phyloP scores from a whole-genome alignment of 768 basidiomycete genomes.

The Boletus vinaceobasis region DNA sequence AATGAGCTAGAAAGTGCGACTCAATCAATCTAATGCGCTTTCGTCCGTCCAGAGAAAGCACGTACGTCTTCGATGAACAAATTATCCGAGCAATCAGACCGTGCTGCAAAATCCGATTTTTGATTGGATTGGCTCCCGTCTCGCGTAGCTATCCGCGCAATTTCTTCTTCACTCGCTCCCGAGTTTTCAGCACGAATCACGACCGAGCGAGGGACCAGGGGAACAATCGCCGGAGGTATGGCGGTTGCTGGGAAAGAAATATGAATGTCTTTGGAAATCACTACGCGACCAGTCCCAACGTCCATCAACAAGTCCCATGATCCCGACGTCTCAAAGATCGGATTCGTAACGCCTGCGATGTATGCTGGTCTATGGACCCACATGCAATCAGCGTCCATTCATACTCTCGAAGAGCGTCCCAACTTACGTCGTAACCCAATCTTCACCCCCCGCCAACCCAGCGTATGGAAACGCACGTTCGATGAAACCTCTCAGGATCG shows the following conservation, averaged over 20 bases:
- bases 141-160: conserved; percentile 47
- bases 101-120: conserved; percentile 54
- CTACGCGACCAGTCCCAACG: conserved; percentile 81
- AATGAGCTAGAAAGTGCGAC: conserved; percentile 48
- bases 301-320: conserved; percentile 95
- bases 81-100: conserved; percentile 67
- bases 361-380: conserved; percentile 68
- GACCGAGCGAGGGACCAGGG: conserved; percentile 53
- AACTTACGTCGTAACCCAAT: conserved; percentile 84
- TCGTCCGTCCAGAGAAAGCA: background rate
- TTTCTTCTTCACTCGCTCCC: conserved; percentile 64
- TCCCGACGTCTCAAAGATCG: conserved; percentile 84
- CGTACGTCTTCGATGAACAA: conserved; percentile 93
- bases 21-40: background rate
- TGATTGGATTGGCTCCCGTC: conserved; percentile 50
- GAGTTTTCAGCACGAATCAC: conserved; percentile 65
- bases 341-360: conserved; percentile 97
- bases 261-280: conserved; percentile 83
- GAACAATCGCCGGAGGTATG: conserved; percentile 40
- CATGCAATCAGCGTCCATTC: conserved; percentile 3
- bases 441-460: conserved; percentile 81
- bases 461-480: conserved; percentile 95
- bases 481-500: conserved; percentile 78
- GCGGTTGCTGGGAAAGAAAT: conserved; percentile 46
- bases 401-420: background rate